These are phyloP conservation scores for Neonothopanus nambi DNA, from an alignment of 1,284 basidiomycete genomes.

Conservation along the genomic window DNA sequence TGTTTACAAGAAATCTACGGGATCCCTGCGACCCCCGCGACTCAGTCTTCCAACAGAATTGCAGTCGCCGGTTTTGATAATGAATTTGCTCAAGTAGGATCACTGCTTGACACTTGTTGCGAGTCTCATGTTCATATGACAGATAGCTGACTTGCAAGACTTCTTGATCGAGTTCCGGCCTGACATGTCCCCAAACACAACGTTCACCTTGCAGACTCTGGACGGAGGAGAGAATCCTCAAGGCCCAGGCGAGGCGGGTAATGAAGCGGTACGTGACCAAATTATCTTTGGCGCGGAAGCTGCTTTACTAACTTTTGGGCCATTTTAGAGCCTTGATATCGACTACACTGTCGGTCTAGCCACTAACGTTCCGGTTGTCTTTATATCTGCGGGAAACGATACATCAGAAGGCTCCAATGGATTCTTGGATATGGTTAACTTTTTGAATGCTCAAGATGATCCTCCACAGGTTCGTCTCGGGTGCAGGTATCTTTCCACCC, in stretches of 20 bases:
- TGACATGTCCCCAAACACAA: neutral
- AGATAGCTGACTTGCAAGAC: constrained; percentile 1
- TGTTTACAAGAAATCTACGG: constrained; percentile 27
- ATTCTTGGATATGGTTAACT: constrained; percentile 8
- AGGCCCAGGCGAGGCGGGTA: neutral
- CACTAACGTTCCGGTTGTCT: constrained; percentile 2
- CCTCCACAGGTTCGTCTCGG: neutral
- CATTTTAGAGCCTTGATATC: constrained; percentile 7
- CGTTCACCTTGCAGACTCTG: constrained; percentile 2
- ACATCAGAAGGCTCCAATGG: neutral
- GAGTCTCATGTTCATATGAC: too few species aligned
- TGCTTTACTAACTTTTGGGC: neutral
- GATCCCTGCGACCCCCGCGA: constrained; percentile 24
- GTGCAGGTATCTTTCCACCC: neutral
- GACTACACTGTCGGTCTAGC: constrained; percentile 11
- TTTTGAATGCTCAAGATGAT: neutral
- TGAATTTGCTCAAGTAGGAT: constrained; percentile 21
- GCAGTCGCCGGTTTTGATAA: constrained; percentile 26
- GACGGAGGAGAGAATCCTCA: constrained; percentile 3
- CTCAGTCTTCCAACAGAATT: constrained; percentile 16
- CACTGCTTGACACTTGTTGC: too few species aligned
- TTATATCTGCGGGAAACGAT: constrained; percentile 1
- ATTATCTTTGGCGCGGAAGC: neutral
- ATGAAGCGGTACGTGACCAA: neutral
- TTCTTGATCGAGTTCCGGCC: constrained; percentile 1